Conservation (phyloP, 345 rosid genomes). For the Ceriops zippeliana region DNA sequence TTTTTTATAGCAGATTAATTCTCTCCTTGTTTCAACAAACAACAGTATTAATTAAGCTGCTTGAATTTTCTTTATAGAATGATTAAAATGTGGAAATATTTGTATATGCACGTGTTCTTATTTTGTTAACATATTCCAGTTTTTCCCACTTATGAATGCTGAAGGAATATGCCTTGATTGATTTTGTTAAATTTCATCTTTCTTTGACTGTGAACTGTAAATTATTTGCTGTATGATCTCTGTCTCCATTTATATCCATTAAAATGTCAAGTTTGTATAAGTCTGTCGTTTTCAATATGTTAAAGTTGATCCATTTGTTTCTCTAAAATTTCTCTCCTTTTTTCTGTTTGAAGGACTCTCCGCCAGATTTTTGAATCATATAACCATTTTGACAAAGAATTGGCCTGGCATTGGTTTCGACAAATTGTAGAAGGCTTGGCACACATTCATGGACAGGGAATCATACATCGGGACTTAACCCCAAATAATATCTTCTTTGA, state of each 20-base stretch:
- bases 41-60: not conserved
- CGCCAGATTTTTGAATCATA: constrained; percentile 84
- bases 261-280: not conserved
- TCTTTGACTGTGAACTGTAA: no score
- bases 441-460: constrained; percentile 96
- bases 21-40: constrained; percentile 2
- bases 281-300: not conserved
- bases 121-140: not conserved
- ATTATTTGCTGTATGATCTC: not conserved
- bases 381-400: constrained; percentile 71
- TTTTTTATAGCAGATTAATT: not conserved
- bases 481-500: constrained; percentile 93
- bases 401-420: constrained; percentile 81
- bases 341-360: constrained; percentile 61
- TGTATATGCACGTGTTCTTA: no score
- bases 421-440: constrained; percentile 96
- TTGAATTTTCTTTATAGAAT: no score
- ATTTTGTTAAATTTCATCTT: no score
- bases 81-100: not conserved
- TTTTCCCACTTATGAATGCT: no score
- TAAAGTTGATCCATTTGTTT: not conserved
- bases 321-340: not conserved
- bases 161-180: no score
- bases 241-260: not conserved
- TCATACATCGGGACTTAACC: constrained; percentile 93